Conservation (phyloP, 495 filamentous ascomycete genomes). For the Xylaria cubensis region DNA sequence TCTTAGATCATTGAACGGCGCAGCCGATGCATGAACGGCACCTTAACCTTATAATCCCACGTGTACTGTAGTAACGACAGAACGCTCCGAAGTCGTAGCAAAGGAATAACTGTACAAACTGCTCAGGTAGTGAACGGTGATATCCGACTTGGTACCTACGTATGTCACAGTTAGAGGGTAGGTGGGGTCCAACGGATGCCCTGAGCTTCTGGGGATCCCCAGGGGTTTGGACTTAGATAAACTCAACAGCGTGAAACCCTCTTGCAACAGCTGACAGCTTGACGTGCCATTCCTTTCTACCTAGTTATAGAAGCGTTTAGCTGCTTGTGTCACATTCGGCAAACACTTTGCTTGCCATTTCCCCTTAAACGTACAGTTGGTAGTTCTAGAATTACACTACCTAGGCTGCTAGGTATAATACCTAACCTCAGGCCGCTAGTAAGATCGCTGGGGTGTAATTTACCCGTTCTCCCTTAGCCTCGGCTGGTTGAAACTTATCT, state of each 20-base stretch:
- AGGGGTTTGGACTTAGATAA: slow-evolving; percentile 3
- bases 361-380: neutral
- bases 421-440: neutral
- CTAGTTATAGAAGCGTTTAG: neutral
- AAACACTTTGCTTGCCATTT: neutral
- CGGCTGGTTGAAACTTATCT: slow-evolving; percentile 9
- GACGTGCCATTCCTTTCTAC: neutral
- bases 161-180: neutral
- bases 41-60: slow-evolving; percentile 17
- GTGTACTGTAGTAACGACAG: neutral
- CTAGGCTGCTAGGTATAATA: too few relatives aligned
- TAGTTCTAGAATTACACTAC: neutral
- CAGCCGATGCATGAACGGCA: slow-evolving; percentile 5
- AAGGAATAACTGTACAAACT: neutral
- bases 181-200: neutral
- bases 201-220: slow-evolving; percentile 7
- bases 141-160: neutral
- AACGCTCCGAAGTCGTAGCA: neutral
- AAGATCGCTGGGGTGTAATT: neutral
- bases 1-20: slow-evolving; percentile 9
- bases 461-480: neutral
- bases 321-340: neutral
- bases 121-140: neutral
- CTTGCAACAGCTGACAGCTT: slow-evolving; percentile 17
- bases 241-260: slow-evolving; percentile 8